Evolutionary conservation across 768 basidiomycete species (phyloP), one percentile per base, ranked within the genome.

Genomic region (Hypsizygus marmoreus): DNA sequence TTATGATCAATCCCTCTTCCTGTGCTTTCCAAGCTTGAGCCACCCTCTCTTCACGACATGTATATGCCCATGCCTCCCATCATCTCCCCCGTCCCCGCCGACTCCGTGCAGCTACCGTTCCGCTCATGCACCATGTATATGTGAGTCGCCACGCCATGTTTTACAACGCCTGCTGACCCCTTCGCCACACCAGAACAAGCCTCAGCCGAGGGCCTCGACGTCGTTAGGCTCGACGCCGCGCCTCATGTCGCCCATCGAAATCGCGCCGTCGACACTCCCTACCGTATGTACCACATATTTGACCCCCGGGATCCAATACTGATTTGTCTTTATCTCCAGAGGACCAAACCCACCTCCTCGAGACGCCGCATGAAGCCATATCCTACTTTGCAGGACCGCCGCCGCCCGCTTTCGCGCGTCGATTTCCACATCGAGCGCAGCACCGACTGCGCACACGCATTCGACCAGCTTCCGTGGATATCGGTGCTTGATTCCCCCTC

Each of bases 401-500:
- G 66, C 38, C 65, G 67, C 47, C 47, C 56, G 35, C 49, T 55
- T 39, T 53, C 61, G 39, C 66, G 62, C 57, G 54, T 57, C 41
- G 51, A 57, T 11, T 53, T 40, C 31, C 58, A 50, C 22, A 43
- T 72, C 46, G 68, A 72, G 31, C 54, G n/a, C n/a, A n/a, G n/a
- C n/a, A n/a, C 69, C 29, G 9, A 29, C 10, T 62, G 67, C 14
- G 38, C 53, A 24, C 71, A 72, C 34, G 44, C 60, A 3, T 84
- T 87, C 59, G 85, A 87, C 66, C 68, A 73, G 20, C 74, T 88
- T 8, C 82, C 85, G 4, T 88, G 85, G 84, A 81, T 84, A 41
- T 71, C 82, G 19, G 71, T 77, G 6, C 66, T 86, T 39, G 79
- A 86, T 40, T 48, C 65, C 40, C 50, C 76, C 5, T 68, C 75